phyloP scores from a whole-genome alignment of 75 land plant species.

The Selaginella tamariscina region DNA sequence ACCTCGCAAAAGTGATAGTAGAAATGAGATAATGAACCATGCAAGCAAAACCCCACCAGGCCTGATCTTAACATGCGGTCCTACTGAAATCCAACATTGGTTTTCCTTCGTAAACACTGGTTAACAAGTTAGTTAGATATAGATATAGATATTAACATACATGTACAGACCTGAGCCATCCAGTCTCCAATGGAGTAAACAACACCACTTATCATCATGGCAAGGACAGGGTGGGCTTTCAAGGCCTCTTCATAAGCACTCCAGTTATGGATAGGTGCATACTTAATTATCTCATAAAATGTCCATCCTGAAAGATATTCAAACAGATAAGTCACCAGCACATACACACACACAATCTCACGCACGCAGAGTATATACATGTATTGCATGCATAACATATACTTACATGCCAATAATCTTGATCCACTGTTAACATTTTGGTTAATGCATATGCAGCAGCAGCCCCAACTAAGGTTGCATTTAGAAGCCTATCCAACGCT shows the following conservation, averaged over 20 bases:
- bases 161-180: constrained; percentile 93
- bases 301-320: constrained; percentile 64
- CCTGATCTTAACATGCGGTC: constrained; percentile 81
- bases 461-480: constrained; percentile 66
- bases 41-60: constrained; percentile 71
- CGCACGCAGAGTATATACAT: constrained; percentile 1
- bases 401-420: constrained; percentile 91
- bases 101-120: constrained; percentile 85
- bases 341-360: background rate
- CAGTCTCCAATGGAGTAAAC: constrained; percentile 91
- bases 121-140: constrained; percentile 15
- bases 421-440: constrained; percentile 74
- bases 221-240: constrained; percentile 66
- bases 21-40: constrained; percentile 84
- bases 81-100: constrained; percentile 76
- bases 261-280: constrained; percentile 92
- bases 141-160: no score
- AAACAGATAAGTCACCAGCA: background rate
- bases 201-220: constrained; percentile 84
- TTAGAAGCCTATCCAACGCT: constrained; percentile 46
- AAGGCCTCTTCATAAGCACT: constrained; percentile 81
- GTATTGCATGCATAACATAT: background rate
- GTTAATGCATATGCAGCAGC: constrained; percentile 68
- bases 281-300: constrained; percentile 62
- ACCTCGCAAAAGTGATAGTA: constrained; percentile 89